Conservation (phyloP, 2,329 filamentous ascomycete species). For the Diaporthe sp. region DNA sequence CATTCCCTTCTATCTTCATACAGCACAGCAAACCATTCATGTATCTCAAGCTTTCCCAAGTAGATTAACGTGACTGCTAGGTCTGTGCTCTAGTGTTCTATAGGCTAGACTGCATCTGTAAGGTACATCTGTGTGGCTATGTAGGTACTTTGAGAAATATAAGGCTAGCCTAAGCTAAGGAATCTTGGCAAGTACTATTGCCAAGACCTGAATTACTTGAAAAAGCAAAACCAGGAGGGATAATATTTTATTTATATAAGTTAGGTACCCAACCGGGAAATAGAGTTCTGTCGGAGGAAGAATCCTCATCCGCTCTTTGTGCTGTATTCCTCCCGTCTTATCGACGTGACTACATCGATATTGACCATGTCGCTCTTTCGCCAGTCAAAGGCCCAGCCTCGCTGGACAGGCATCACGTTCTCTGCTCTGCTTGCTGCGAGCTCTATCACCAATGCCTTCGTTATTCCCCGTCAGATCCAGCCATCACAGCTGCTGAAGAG, state of each 20-base stretch:
- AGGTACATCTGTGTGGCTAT: no score
- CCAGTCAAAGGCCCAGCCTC: constrained; percentile 16
- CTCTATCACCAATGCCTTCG: constrained; percentile 26
- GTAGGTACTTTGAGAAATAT: no score
- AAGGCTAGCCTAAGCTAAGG: no score
- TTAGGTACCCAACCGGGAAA: background rate
- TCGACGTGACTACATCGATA: constrained; percentile 2
- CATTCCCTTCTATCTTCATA: background rate
- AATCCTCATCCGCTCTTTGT: background rate
- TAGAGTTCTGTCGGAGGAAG: background rate
- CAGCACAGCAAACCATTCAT: background rate
- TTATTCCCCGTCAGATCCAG: constrained; percentile 22
- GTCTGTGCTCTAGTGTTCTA: no score
- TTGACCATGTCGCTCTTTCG: constrained; percentile 16
- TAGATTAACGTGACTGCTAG: no score
- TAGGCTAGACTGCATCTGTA: no score
- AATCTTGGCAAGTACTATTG: no score
- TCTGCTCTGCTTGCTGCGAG: constrained; percentile 24
- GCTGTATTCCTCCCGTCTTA: background rate
- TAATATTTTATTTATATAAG: no score
- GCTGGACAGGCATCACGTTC: constrained; percentile 22
- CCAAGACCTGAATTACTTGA: no score
- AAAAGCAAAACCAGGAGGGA: no score
- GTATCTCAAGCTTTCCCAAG: no score
- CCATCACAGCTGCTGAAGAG: constrained; percentile 12